Base-by-base conservation (phyloP, 495 filamentous ascomycete genomes). In the Aspergillus homomorphus region DNA sequence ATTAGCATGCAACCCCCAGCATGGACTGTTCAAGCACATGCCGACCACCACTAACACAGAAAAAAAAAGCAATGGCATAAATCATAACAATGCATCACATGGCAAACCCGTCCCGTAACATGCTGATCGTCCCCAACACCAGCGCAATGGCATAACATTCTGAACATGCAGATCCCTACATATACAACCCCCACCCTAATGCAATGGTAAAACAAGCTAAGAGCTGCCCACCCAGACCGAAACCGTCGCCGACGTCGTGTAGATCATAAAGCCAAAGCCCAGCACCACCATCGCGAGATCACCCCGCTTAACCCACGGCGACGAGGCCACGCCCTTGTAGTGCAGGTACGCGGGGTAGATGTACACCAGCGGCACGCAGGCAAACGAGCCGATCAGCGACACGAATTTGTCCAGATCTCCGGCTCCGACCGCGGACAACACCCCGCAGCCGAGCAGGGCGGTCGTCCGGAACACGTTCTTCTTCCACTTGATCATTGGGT, bases 321-420 rank as follows among this genome's bases (percentile, higher is more conserved):
- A 76, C 19, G 70, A 69, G 12, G 86, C 86, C 18, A 86, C 71
- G 1, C 81, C 84, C 56, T 77, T 81, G 58, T 75, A 84, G 64
- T 89, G 86, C 56, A 87, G 62, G 51, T 72, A 83, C 4, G 84
- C 90, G 44, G 92, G 92, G 69, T 96, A 96, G 62, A 96, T 92
- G 68, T 94, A 96, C 58, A 96, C 91, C 58, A 96, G 75, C 44
- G 92, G 92, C 66, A 96, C 89, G 71, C 92, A 96, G 57, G 92
- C 92, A 77, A 96, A 96, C 66, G 89, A 93, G 24, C 92, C 92
- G n/a, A 96, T 89, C 12, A 96, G 71, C 8, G 89, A 86, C 3
- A 96, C 92, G 69, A 96, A 96, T 70, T 96, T 96, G 71, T 96
- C 92, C 58, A 96, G 75, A 71, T 96, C 87, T 52, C 88, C 88